Evolutionary conservation across 2,329 filamentous ascomycete genomes (phyloP), one percentile per base, ranked within the genome.

Genomic region (Cercospora citrullina): DNA sequence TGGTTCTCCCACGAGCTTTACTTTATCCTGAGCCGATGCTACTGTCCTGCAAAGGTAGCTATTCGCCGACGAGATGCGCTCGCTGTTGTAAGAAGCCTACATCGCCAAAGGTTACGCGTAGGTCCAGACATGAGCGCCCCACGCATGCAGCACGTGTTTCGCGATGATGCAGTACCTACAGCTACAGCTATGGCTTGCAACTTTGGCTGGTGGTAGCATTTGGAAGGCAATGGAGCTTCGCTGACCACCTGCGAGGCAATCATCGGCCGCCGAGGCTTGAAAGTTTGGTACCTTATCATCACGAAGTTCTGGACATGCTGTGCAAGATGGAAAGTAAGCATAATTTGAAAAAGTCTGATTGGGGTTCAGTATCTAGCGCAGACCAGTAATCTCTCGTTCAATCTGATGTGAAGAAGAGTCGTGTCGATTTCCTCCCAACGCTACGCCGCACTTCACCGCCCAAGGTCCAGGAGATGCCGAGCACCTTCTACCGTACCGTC

Each of bases 401-500:
- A 63, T 63, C 21, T 36, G 60, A 12, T 36, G 51, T 9, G 60
- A 53, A 30, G 33, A 64, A 55, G 60, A 55, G 61, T 55, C 48
- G 61, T 64, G 48, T 63, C 45, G 33, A 14, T 55, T 28, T 57
- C 31, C 61, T 26, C 61, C 45, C 31, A 36, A 61, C 31, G 36
- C 59, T 23, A 28, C 33, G 59, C 31, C 59, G 31, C 36, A n/a
- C 14, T 26, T 36, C 48, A 28, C 26, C 23, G 31, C 31, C 31
- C 30, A 51, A n/a, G 16, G 28, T 57, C n/a, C 51, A 51, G 48
- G 61, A 64, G 61, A 64, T 42, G 61, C 53, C 45, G 14, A 55
- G 53, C 61, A 64, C 26, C 61, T 63, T n/a, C 61, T 57, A 57
- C 61, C 31, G 61, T 53, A 57, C 61, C 21, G 48, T 63, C n/a